Evolutionary conservation across 805 yeast species (phyloP).

Genomic region (Teunomyces gatunensis): DNA sequence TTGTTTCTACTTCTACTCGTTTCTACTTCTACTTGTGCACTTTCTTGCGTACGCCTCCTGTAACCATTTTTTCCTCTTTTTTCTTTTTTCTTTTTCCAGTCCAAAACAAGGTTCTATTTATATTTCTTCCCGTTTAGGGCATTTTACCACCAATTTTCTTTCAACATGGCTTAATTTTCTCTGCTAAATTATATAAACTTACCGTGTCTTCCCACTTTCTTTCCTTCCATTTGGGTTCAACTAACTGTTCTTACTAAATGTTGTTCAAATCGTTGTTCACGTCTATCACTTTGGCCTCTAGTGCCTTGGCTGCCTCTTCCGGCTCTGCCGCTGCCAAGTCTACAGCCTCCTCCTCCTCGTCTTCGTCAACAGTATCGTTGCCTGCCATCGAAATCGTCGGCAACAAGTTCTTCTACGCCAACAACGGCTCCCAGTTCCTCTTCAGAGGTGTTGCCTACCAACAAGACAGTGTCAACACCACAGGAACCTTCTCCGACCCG

Average conservation of each 20-base stretch:
- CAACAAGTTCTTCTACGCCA: slow-evolving; percentile 72
- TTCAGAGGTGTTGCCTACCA: slow-evolving; percentile 81
- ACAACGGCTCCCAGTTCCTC: slow-evolving; percentile 77
- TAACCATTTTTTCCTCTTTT: not conserved
- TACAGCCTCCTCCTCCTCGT: not conserved
- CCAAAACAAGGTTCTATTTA: slow-evolving; percentile 1
- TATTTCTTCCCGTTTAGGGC: slow-evolving; percentile 5
- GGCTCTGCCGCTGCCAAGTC: slow-evolving; percentile 14
- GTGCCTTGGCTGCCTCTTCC: slow-evolving; percentile 18
- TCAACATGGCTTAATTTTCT: slow-evolving; percentile 5
- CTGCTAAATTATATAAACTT: slow-evolving; percentile 1
- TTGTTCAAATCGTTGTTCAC: slow-evolving; percentile 30
- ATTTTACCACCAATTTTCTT: slow-evolving; percentile 1
- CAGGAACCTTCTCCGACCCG: slow-evolving; percentile 62
- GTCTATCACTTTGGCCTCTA: slow-evolving; percentile 24
- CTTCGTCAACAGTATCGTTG: slow-evolving; percentile 15
- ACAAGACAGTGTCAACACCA: slow-evolving; percentile 55
- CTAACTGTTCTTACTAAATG: not conserved
- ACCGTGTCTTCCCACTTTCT: not conserved
- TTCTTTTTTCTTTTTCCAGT: not conserved
- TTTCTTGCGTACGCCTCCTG: not conserved
- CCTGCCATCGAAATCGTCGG: slow-evolving; percentile 73
- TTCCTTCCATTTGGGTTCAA: not conserved
- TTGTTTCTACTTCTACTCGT: too few relatives aligned
- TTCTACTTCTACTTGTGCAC: too few relatives aligned